Percentiles rank a stretch among this genome's conserved stretches.
phyloP scores from a whole-genome alignment of 257 asterid species.

The Solanum peruvianum region DNA sequence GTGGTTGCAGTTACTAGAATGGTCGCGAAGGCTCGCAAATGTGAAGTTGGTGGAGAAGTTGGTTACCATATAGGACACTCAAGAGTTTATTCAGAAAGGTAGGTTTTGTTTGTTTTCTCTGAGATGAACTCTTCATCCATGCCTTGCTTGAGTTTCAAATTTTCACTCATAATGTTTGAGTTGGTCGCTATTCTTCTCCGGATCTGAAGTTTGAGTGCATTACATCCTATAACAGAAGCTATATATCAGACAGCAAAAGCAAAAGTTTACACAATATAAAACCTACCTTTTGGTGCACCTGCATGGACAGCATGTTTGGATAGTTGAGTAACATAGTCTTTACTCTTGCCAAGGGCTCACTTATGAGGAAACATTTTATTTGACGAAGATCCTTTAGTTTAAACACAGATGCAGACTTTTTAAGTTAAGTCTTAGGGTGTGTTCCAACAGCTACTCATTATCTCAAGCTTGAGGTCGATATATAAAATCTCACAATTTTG shows the following conservation, averaged over 20 bases:
- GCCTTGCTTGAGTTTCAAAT: not conserved
- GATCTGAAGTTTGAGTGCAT: not conserved
- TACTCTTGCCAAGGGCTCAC: not conserved
- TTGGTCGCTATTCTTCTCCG: not conserved
- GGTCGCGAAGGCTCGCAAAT: conserved; percentile 82
- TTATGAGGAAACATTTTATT: not conserved
- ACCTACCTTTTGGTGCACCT: not conserved
- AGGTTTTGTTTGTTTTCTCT: not conserved
- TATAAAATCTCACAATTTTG: not conserved
- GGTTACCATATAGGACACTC: conserved; percentile 98
- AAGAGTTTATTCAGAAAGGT: conserved; percentile 70
- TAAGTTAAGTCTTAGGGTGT: not conserved
- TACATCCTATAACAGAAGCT: not conserved
- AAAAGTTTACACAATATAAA: not conserved
- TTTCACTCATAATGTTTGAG: not conserved
- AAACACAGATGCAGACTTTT: not conserved
- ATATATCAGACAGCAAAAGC: not conserved
- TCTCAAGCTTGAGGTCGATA: not conserved
- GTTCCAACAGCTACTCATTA: not conserved
- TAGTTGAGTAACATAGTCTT: not conserved
- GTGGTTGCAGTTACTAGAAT: conserved; percentile 93
- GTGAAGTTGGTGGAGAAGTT: conserved; percentile 89
- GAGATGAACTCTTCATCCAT: not conserved
- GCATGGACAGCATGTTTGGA: not conserved
- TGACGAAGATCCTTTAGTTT: not conserved